Evolutionary conservation across 2,329 filamentous ascomycete species (phyloP), one percentile per base, ranked within the genome.

Genomic region (Colletotrichum limetticola): DNA sequence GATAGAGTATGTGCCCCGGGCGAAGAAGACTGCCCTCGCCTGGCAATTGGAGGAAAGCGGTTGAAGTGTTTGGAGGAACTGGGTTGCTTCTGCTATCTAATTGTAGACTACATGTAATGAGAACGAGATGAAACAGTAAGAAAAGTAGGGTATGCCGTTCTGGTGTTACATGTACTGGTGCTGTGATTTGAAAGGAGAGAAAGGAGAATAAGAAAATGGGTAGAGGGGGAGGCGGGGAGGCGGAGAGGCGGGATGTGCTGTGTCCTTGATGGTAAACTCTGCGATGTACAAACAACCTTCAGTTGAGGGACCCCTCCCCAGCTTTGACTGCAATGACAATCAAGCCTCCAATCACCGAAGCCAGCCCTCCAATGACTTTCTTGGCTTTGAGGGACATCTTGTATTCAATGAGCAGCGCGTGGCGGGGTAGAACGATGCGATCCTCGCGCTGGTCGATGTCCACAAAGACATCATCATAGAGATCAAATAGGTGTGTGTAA

Each of bases 11-110:
- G 14, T 59, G 19, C 67, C 67, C 19, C 60, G 67, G n/a, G 16
- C 28, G 9, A n/a, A 55, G 22, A 12, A 55, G 16, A 66, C 42
- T 30, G 62, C 60, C 16, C 22, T 28, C 2, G 53, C 67, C n/a
- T 70, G 67, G 67, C 67, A 66, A 16, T 42, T 70, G n/a, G 30
- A 30, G n/a, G 32, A 35, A 14, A 57, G 42, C n/a, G 22, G n/a
- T 32, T 53, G 55, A 32, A 53, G 12, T 9, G 14, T 28, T 42
- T 42, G 35, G 14, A 16, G 35, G 16, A 42, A 42, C 8, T 16
- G 35, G 35, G 35, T 42, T 42, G 14, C 6, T 16, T 5, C 35
- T 42, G 16, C 35, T 42, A 16, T 42, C 35, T 42, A 42, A 42
- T 42, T 42, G 12, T 42, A 16, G 14, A 37, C 12, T 42, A 42